Evolutionary conservation across 768 basidiomycete species (phyloP), one percentile per base, ranked within the genome.

Genomic region (Trametes villosa): DNA sequence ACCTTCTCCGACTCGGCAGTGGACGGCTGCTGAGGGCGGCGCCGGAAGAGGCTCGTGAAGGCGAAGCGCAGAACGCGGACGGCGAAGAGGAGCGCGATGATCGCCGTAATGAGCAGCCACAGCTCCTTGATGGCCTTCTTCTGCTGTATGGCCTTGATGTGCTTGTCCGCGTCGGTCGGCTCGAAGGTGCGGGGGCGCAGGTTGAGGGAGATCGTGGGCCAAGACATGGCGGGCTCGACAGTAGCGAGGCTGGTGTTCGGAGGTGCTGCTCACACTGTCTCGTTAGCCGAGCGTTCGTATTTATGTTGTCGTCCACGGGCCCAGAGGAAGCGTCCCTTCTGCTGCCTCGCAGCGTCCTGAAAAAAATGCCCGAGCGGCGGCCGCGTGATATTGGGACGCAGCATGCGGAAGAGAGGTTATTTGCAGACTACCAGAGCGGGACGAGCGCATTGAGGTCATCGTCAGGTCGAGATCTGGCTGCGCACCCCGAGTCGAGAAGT

Each of bases 61-160:
- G 61, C 31, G 65, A 66, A 33, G 55, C 70, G 62, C 48, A 71
- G 54, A 62, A 54, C 29, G 38, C 77, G 74, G 48, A 79, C 58
- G 53, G 71, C n/a, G 22, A 76, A 68, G 24, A 80, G 71, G 57
- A 77, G 67, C 4, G 66, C 74, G n/a, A 81, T 56, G 49, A 79
- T 72, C 42, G 70, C 66, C 17, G 73, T 70, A 47, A 81, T 68
- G 63, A 79, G 68, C 41, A 75, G 70, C 79, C 79, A 81, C 11
- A 80, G 68, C 40, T 79, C 70, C 60, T 70, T 72, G 60, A 79
- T 76, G 57, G 75, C 75, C 53, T 71, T 67, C 48, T 62, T 58
- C 62, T 79, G 76, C 53, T 75, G 72, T 51, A 68, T 54, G 33
- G 73, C 74, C 67, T 77, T 73, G 48, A 75, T 48, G 5, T 57